These are phyloP conservation scores for Erodium texanum DNA, from an alignment of 441 rosid species.

Conservation along the genomic window DNA sequence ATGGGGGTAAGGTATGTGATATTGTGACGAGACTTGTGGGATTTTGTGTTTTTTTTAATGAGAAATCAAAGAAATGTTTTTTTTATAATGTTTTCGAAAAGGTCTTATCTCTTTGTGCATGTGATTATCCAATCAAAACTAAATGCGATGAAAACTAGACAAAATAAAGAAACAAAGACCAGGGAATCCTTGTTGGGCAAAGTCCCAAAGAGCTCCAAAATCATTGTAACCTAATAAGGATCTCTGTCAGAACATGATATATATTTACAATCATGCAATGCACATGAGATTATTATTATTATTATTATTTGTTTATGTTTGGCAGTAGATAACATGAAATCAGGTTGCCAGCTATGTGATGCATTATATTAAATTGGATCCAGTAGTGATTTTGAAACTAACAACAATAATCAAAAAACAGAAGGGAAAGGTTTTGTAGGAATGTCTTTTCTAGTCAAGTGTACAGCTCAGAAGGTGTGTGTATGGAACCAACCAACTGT, in stretches of 20 bases:
- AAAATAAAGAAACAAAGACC: no score
- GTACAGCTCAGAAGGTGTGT: not conserved
- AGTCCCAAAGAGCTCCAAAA: no score
- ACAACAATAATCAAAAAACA: not conserved
- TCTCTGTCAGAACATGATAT: not conserved
- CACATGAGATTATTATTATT: not conserved
- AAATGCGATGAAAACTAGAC: not conserved
- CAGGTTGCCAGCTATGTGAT: not conserved
- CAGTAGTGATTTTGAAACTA: not conserved
- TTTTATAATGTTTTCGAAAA: no score
- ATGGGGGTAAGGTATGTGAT: not conserved
- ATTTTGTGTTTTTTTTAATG: not conserved
- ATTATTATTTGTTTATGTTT: not conserved
- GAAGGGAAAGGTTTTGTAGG: not conserved
- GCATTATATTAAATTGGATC: no score
- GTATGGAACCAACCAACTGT: not conserved
- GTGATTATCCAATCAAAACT: not conserved
- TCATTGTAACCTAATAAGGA: not conserved
- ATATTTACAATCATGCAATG: not conserved
- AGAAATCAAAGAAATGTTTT: not conserved
- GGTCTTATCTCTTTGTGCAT: not conserved
- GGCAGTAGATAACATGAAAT: not conserved
- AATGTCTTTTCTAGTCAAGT: not conserved
- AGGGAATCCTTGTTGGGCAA: not conserved
- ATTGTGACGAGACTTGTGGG: not conserved